Base-by-base conservation (phyloP, 2,329 filamentous ascomycete species). In the Aspergillus ustus region DNA sequence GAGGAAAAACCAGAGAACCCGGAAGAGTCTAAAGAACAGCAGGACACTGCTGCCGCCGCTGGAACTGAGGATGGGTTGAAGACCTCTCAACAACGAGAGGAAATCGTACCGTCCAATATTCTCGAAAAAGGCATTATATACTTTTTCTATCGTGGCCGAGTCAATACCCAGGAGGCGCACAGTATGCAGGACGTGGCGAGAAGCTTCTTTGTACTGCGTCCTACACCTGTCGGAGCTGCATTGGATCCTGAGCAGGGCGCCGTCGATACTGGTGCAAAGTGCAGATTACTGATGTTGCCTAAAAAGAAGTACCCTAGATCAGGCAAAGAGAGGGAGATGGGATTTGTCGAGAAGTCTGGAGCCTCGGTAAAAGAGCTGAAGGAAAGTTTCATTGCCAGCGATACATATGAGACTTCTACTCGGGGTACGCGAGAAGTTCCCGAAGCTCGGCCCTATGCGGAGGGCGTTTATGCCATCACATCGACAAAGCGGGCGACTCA, bases 61-160 rank as follows among this genome's bases (percentile, higher is more conserved):
- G 63, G 67, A 29, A 61, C 69, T 40, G 73, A 76, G 54, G 70
- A 74, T 20, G 82, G 84, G 1, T 75, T 87, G 5, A 77, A 81
- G 61, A 78, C 83, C 53, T 82, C 84, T 2, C 75, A 81, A 19
- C 73, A 83, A 54, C 81, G 85, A 46, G 82, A 83, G 68, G 75
- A 83, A 49, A 76, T 80, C 2, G 75, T 84, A 44, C 81, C 87
- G 1, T 85, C 84, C 6, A 88, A 81, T 62, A 87, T 96, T 25
- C 82, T 96, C 2, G 93, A 97, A 72, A 96, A 95, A 71, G 93
- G 93, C 3, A 85, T 95, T 68, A 88, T 97, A 67, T 96, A 96
- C 81, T 96, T 96, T 83, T 96, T 96, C 81, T 89, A 90, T 70
- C 89, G 93, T 19, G 87, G 88, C 7, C 88, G 92, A 13, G 91